Evolutionary conservation across 768 basidiomycete genomes (phyloP).

Genomic region (Omphalotus guepiniiformis): DNA sequence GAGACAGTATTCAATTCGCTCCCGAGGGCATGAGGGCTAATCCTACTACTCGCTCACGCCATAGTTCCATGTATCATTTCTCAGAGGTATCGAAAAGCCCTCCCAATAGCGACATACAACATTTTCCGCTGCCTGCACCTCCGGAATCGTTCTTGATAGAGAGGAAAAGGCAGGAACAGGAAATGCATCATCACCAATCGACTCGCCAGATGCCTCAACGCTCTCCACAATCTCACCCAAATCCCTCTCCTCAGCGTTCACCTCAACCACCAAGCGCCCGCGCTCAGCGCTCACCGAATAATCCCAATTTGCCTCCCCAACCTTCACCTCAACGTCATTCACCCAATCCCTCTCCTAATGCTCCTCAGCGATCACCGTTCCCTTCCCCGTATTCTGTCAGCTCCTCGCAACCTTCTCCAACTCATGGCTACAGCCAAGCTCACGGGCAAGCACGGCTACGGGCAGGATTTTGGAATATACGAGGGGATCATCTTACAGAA

Average conservation of each 20-base stretch:
- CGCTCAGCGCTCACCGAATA: background rate
- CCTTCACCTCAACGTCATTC: background rate
- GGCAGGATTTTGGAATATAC: slow-evolving; percentile 68
- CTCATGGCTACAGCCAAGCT: slow-evolving; percentile 5
- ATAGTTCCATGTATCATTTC: no score
- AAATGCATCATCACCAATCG: background rate
- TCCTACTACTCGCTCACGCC: no score
- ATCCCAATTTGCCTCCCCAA: background rate
- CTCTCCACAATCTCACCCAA: background rate
- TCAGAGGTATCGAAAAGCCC: no score
- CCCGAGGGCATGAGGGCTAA: no score
- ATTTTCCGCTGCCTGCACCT: slow-evolving; percentile 5
- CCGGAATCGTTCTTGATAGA: slow-evolving; percentile 2
- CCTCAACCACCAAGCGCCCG: background rate
- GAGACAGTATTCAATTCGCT: no score
- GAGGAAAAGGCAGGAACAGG: background rate
- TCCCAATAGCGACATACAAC: no score
- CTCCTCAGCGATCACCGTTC: slow-evolving; percentile 1
- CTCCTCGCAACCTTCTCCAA: slow-evolving; percentile 20
- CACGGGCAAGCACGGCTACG: slow-evolving; percentile 30
- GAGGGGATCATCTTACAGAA: slow-evolving; percentile 64
- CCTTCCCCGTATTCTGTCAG: slow-evolving; percentile 1
- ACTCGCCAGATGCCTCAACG: slow-evolving; percentile 1
- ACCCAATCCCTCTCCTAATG: slow-evolving; percentile 4
- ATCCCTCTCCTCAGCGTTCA: slow-evolving; percentile 3